Evolutionary conservation across 148 eudicot species (phyloP), one percentile per base, ranked within the genome.

Genomic region (Mesembryanthemum crystallinum): DNA sequence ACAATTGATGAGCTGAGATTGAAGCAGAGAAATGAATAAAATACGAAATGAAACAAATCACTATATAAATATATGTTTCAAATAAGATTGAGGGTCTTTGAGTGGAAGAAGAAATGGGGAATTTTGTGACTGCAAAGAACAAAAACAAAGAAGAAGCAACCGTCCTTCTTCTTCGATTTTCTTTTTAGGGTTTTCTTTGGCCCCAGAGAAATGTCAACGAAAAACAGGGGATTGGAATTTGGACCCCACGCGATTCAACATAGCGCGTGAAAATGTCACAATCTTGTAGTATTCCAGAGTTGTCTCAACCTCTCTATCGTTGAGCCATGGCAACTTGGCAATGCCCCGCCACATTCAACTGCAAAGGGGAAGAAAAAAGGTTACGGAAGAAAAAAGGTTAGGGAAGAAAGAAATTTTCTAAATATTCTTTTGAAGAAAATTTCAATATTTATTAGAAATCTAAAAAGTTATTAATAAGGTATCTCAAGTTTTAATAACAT

Each of bases 1-100:
- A 30, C 60, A 60, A 30, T 58, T 3, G 21, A 63, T 49, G 54
- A 67, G 7, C 25, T 30, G 59, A 80, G 51, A 64, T 62, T 63
- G 54, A 71, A 75, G 49, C 58, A 69, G 39, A 33, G 52, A 63
- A 75, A 75, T 58, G 73, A 81, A 81, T 81, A 59, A 51, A 76
- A 65, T 66, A 76, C 29, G 7, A 57, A 23, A 23, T 57, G 8
- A 35, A 35, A 35, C 39, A 35, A 35, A n/a, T n/a, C n/a, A n/a
- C 6, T 35, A 35, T 35, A 35, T 35, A 35, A 35, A 35, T 35
- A 35, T 35, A 35, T 35, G 39, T 7, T 39, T 3, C 12, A 59
- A 43, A 21, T n/a, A 43, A 51, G 20, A 25, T 72, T 25, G 39
- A 65, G 74, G 74, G 81, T 67, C 18, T 42, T 60, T 37, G 17